These are phyloP conservation scores for Lachancea sp. DNA, from an alignment of 805 yeast genomes.

Conservation along the genomic window DNA sequence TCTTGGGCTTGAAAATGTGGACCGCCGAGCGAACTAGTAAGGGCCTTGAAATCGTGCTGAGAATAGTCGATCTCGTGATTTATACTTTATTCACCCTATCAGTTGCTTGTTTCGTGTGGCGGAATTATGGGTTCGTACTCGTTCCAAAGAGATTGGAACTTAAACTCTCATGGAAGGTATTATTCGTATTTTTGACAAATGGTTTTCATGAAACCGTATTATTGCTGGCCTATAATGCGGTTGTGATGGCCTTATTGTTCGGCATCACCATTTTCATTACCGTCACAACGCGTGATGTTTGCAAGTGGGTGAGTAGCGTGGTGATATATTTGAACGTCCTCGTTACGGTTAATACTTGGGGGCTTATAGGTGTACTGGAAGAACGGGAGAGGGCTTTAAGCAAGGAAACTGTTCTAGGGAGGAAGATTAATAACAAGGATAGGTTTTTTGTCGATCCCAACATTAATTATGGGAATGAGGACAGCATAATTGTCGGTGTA, in stretches of 20 bases:
- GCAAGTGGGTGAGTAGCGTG: slow-evolving; percentile 23
- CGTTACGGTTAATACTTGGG: slow-evolving; percentile 31
- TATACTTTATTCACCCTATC: slow-evolving; percentile 16
- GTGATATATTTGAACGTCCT: slow-evolving; percentile 22
- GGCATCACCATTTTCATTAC: slow-evolving; percentile 16
- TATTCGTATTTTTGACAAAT: slow-evolving; percentile 14
- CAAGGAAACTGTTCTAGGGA: slow-evolving; percentile 29
- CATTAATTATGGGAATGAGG: slow-evolving; percentile 13
- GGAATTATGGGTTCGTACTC: slow-evolving; percentile 23
- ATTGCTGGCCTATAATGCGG: slow-evolving; percentile 21
- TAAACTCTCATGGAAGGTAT: slow-evolving; percentile 1
- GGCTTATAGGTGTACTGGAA: slow-evolving; percentile 28
- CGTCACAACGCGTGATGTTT: slow-evolving; percentile 1
- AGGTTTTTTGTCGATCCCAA: slow-evolving; percentile 26
- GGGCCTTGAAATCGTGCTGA: slow-evolving; percentile 3
- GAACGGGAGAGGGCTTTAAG: slow-evolving; percentile 23
- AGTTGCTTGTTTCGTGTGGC: slow-evolving; percentile 19
- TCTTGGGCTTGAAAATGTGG: slow-evolving; percentile 13
- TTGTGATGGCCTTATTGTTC: slow-evolving; percentile 16
- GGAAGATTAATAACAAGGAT: slow-evolving; percentile 27
- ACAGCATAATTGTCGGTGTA: neutral
- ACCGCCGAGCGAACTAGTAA: neutral
- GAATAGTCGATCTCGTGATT: slow-evolving; percentile 11
- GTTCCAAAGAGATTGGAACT: slow-evolving; percentile 16
- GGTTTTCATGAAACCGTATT: slow-evolving; percentile 28